Percentiles rank a stretch among this genome's conserved stretches.
phyloP scores from a whole-genome alignment of 805 yeast genomes.

The Millerozyma miso region DNA sequence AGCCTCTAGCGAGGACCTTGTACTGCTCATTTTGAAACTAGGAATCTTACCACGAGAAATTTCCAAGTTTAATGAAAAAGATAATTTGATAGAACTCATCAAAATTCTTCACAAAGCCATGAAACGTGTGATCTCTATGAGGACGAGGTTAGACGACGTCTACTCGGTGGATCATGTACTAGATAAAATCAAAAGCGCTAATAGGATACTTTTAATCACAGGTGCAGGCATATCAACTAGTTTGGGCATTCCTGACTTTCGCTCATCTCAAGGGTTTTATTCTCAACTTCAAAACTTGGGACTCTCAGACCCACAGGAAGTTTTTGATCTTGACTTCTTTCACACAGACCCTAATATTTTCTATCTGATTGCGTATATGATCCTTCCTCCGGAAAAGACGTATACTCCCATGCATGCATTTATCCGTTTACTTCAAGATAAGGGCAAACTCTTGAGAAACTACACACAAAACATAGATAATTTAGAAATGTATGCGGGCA shows the following conservation, averaged over 20 bases:
- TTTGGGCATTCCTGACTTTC: slow-evolving; percentile 42
- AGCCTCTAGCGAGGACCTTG: slow-evolving; percentile 54
- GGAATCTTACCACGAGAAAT: slow-evolving; percentile 51
- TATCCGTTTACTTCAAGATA: slow-evolving; percentile 31
- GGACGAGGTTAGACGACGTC: slow-evolving; percentile 53
- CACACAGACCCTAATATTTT: slow-evolving; percentile 35
- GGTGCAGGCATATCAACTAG: slow-evolving; percentile 46
- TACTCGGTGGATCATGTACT: slow-evolving; percentile 57
- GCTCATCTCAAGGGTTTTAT: slow-evolving; percentile 62
- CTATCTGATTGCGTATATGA: slow-evolving; percentile 42
- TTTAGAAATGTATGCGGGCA: slow-evolving; percentile 44
- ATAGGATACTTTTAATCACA: slow-evolving; percentile 36
- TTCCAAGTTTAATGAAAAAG: slow-evolving; percentile 33
- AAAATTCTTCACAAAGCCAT: slow-evolving; percentile 60
- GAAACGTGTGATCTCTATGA: slow-evolving; percentile 52
- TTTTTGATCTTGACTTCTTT: slow-evolving; percentile 36
- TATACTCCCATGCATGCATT: slow-evolving; percentile 39
- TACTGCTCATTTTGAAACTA: slow-evolving; percentile 52
- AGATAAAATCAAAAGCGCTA: slow-evolving; percentile 48
- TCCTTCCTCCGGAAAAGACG: slow-evolving; percentile 34
- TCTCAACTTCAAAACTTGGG: slow-evolving; percentile 43
- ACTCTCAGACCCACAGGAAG: slow-evolving; percentile 42
- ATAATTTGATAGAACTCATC: slow-evolving; percentile 43
- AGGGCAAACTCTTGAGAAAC: slow-evolving; percentile 35
- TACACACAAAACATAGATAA: slow-evolving; percentile 45